phyloP scores from a whole-genome alignment of 768 basidiomycete species.

The Naganishia vishniacii region DNA sequence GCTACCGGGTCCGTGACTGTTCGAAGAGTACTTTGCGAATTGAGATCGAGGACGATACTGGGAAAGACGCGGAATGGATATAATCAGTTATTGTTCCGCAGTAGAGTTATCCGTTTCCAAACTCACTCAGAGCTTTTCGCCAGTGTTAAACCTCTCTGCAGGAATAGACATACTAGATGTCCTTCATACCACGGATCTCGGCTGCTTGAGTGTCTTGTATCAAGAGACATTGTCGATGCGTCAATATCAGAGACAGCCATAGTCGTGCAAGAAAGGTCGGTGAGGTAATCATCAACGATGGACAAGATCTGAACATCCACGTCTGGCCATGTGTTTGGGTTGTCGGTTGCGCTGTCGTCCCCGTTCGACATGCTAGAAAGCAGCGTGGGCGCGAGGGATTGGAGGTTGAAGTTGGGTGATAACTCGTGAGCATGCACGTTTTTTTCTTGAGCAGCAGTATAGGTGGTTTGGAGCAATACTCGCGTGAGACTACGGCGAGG shows the following conservation, averaged over 20 bases:
- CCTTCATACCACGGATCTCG: constrained; percentile 42
- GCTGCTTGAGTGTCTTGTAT: constrained; percentile 22
- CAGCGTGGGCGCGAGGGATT: constrained; percentile 37
- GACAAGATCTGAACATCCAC: constrained; percentile 44
- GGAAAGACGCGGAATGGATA: neutral
- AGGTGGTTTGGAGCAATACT: constrained; percentile 10
- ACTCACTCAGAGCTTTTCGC: constrained; percentile 34
- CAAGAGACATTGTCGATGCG: constrained; percentile 20
- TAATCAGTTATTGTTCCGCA: neutral
- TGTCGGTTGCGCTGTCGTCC: neutral
- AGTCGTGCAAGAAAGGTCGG: constrained; percentile 25
- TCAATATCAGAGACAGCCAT: constrained; percentile 11
- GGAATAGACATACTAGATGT: constrained; percentile 34
- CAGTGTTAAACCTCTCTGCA: constrained; percentile 32
- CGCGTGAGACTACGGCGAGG: neutral
- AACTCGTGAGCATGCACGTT: neutral
- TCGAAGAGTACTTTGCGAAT: constrained; percentile 4
- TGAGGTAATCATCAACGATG: constrained; percentile 42
- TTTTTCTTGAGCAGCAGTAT: constrained; percentile 3
- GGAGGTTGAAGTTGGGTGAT: constrained; percentile 29
- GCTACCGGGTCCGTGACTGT: constrained; percentile 17
- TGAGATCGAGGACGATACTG: neutral
- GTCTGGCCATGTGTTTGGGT: constrained; percentile 32
- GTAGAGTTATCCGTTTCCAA: no score
- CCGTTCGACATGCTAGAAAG: constrained; percentile 32